Conservation (phyloP, 1,139 yeast genomes). For the Hemisphaericaspora lyxosophila region DNA sequence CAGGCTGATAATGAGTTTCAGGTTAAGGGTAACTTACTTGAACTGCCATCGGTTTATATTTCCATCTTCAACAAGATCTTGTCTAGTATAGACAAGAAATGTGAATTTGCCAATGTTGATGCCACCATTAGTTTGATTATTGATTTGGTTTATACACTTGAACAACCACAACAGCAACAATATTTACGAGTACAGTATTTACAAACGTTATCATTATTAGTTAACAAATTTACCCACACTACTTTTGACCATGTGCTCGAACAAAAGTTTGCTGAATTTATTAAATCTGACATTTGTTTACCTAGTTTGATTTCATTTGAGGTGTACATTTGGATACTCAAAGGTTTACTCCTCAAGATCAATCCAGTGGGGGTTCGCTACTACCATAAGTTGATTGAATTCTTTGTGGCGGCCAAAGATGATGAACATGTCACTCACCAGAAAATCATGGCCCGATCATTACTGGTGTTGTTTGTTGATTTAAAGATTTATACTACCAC, state of each 20-base stretch:
- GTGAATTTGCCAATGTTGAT: constrained; percentile 9
- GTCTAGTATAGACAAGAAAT: constrained; percentile 48
- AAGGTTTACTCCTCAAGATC: constrained; percentile 63
- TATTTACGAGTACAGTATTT: constrained; percentile 56
- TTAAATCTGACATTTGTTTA: neutral
- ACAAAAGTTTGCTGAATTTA: neutral
- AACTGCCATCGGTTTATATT: constrained; percentile 39
- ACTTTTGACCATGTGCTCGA: neutral
- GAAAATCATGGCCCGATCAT: constrained; percentile 45
- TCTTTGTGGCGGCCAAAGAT: constrained; percentile 29
- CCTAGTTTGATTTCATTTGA: constrained; percentile 39
- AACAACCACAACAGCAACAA: constrained; percentile 18
- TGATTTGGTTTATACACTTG: constrained; percentile 16
- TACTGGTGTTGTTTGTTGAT: constrained; percentile 67
- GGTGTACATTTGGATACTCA: constrained; percentile 64
- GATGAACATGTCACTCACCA: constrained; percentile 30
- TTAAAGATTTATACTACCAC: constrained; percentile 59
- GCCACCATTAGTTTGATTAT: constrained; percentile 19
- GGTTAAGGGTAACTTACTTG: constrained; percentile 23
- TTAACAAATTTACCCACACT: constrained; percentile 43
- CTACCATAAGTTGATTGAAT: constrained; percentile 37
- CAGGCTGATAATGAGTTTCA: constrained; percentile 11
- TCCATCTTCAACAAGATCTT: constrained; percentile 50
- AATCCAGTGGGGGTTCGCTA: constrained; percentile 48
- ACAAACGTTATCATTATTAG: constrained; percentile 54